Evolutionary conservation across 768 basidiomycete species (phyloP).

Genomic region (Boletus rex-veris): DNA sequence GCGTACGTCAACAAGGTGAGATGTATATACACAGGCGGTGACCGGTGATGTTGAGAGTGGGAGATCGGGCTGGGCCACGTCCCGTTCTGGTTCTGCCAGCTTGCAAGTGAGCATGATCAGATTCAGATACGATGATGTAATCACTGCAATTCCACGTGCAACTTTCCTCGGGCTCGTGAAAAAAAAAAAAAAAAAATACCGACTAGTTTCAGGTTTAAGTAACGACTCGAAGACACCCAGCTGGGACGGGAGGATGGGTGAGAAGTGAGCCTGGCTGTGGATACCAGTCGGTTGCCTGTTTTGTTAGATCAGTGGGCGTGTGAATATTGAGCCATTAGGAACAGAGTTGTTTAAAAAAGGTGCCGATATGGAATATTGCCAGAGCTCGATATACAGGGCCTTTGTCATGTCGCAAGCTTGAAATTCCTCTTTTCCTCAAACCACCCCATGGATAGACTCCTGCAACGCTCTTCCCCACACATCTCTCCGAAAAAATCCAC

Average conservation of each 20-base stretch:
- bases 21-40: too few relatives aligned
- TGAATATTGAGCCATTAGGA: conserved; percentile 27
- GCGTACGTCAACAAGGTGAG: neutral
- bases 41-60: neutral
- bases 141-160: conserved; percentile 22
- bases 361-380: conserved; percentile 39
- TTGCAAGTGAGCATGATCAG: conserved; percentile 10
- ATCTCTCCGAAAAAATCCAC: conserved; percentile 9
- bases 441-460: conserved; percentile 25
- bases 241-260: neutral
- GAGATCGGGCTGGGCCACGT: neutral
- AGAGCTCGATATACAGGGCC: conserved; percentile 39
- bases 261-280: neutral
- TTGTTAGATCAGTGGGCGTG: conserved; percentile 22
- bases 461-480: conserved; percentile 11
- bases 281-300: conserved; percentile 1
- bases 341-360: conserved; percentile 33
- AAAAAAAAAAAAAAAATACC: neutral
- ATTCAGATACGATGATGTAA: conserved; percentile 30
- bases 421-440: conserved; percentile 30
- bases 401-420: conserved; percentile 37
- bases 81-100: conserved; percentile 14
- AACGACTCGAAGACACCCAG: too few relatives aligned
- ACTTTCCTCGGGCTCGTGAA: conserved; percentile 10
- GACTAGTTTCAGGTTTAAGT: too few relatives aligned